Percentiles rank a stretch among this genome's conserved stretches.
phyloP scores from a whole-genome alignment of 345 rosid species.

The Trapa bicornis region DNA sequence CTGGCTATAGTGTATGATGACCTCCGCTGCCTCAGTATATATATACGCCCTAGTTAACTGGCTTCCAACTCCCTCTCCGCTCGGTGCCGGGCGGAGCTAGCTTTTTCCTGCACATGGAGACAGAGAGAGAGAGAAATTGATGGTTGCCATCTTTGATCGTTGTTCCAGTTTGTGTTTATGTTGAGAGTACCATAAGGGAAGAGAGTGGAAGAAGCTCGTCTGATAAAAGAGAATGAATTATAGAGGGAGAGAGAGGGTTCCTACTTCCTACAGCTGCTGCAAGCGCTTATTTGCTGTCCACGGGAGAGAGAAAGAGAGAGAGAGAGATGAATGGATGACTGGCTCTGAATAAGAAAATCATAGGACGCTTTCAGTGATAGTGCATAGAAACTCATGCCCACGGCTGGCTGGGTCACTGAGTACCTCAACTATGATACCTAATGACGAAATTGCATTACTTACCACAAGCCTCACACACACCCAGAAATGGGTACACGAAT shows the following conservation, averaged over 20 bases:
- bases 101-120: not conserved
- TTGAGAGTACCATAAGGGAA: not conserved
- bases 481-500: no score
- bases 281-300: conserved; percentile 43
- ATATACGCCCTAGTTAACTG: not conserved
- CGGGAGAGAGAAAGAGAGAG: conserved; percentile 11
- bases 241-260: conserved; percentile 19
- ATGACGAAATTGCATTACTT: no score
- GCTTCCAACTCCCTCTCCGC: not conserved
- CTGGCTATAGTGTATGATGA: not conserved
- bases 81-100: conserved; percentile 9
- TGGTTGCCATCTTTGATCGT: not conserved
- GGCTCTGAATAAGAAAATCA: conserved; percentile 27
- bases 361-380: not conserved
- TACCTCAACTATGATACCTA: no score
- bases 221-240: not conserved
- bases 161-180: not conserved
- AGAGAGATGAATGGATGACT: conserved; percentile 29
- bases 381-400: not conserved
- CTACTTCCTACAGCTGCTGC: conserved; percentile 24
- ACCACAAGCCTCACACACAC: no score
- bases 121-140: not conserved
- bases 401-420: no score
- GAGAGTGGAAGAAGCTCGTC: conserved; percentile 6
- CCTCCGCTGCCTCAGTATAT: not conserved